These are phyloP conservation scores for Stachybotrys chlorohalonatus DNA, from an alignment of 2,329 filamentous ascomycete species.

Conservation along the genomic window DNA sequence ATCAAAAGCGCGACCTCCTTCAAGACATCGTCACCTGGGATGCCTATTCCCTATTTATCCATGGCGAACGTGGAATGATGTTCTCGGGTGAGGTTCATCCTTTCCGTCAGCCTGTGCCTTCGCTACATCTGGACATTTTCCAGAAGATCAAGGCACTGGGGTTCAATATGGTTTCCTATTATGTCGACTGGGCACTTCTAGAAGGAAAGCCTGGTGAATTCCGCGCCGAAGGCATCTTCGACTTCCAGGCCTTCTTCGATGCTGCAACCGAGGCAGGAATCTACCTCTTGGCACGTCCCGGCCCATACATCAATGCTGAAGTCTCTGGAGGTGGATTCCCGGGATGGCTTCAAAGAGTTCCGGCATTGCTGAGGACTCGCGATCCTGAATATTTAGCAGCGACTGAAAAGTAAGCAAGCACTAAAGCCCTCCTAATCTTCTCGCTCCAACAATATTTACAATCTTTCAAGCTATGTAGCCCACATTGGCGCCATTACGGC, in stretches of 20 bases:
- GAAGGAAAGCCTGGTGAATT: slow-evolving; percentile 67
- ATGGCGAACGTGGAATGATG: slow-evolving; percentile 60
- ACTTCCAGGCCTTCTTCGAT: slow-evolving; percentile 65
- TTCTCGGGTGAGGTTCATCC: slow-evolving; percentile 70
- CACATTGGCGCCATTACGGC: slow-evolving; percentile 59
- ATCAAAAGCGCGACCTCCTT: slow-evolving; percentile 13
- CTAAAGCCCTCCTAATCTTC: too few species aligned
- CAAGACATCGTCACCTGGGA: slow-evolving; percentile 56
- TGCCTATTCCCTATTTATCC: slow-evolving; percentile 59
- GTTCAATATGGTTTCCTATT: slow-evolving; percentile 73
- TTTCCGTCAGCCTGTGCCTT: slow-evolving; percentile 40
- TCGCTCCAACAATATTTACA: background rate
- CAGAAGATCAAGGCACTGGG: slow-evolving; percentile 77
- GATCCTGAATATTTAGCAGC: slow-evolving; percentile 54
- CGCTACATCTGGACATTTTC: slow-evolving; percentile 59
- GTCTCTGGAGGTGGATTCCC: slow-evolving; percentile 69
- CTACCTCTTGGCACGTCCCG: slow-evolving; percentile 64
- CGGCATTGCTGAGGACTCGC: slow-evolving; percentile 53
- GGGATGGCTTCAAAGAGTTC: slow-evolving; percentile 66
- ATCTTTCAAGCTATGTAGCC: slow-evolving; percentile 41
- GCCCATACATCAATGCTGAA: slow-evolving; percentile 75
- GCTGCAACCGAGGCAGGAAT: slow-evolving; percentile 65
- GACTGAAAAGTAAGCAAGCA: slow-evolving; percentile 47
- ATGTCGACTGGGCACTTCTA: slow-evolving; percentile 68
- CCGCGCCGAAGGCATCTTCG: slow-evolving; percentile 62